phyloP scores from a whole-genome alignment of 306 rosid genomes.

The Sesbania bispinosa region DNA sequence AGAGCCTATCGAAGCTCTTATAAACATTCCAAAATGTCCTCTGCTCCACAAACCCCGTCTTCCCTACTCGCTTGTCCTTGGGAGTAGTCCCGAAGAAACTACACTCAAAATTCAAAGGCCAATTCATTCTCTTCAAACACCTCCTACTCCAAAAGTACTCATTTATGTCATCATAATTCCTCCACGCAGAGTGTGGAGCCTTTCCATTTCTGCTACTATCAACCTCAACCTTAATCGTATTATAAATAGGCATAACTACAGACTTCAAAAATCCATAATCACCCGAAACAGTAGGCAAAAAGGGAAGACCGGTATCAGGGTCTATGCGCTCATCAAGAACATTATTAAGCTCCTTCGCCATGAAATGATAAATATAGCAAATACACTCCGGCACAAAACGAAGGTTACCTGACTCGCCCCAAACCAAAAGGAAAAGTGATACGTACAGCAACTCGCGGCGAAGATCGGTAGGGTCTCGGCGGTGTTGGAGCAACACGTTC shows the following conservation, averaged over 20 bases:
- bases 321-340: conserved; percentile 52
- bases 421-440: conserved; percentile 57
- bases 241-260: conserved; percentile 72
- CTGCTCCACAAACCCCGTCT: conserved; percentile 95
- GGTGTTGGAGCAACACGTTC: conserved; percentile 24
- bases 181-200: conserved; percentile 94
- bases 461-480: conserved; percentile 36
- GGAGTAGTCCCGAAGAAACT: conserved; percentile 66
- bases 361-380: conserved; percentile 68
- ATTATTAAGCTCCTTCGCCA: conserved; percentile 79
- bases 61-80: conserved; percentile 65
- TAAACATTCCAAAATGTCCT: conserved; percentile 93
- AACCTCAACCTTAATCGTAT: conserved; percentile 62
- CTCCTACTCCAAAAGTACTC: conserved; percentile 92
- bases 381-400: conserved; percentile 77
- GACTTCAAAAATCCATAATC: conserved; percentile 62
- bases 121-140: conserved; percentile 59
- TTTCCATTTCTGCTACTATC: conserved; percentile 76
- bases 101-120: conserved; percentile 55
- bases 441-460: conserved; percentile 80
- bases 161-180: conserved; percentile 86
- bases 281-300: conserved; percentile 60
- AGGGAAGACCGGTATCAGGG: conserved; percentile 60
- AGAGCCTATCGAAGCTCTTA: conserved; percentile 83
- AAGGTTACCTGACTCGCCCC: conserved; percentile 94